These are phyloP conservation scores for Moniliophthora roreri DNA, from an alignment of 1,284 basidiomycete species.

Conservation along the genomic window DNA sequence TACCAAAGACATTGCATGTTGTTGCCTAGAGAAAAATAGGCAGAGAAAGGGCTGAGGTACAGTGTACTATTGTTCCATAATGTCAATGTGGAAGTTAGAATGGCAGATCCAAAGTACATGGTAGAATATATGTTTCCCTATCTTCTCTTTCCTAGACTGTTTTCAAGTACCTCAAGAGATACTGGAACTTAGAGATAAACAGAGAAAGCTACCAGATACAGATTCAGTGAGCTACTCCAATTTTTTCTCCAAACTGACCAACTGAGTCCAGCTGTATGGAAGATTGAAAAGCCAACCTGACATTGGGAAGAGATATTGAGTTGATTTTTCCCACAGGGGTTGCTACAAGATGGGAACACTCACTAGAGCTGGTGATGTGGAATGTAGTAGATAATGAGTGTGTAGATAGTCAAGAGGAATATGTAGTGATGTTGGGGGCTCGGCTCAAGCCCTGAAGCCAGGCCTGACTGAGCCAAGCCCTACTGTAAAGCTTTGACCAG, in stretches of 20 bases:
- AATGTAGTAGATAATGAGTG: too few relatives aligned
- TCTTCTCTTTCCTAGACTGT: too few relatives aligned
- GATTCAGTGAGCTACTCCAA: conserved; percentile 78
- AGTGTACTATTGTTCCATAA: conserved; percentile 77
- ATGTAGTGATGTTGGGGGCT: too few relatives aligned
- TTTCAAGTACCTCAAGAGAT: conserved; percentile 68
- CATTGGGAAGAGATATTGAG: conserved; percentile 69
- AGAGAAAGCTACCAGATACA: conserved; percentile 51
- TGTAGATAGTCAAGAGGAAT: too few relatives aligned
- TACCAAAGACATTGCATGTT: conserved; percentile 68
- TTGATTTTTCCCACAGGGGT: too few relatives aligned
- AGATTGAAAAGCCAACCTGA: conserved; percentile 81
- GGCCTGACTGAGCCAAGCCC: too few relatives aligned
- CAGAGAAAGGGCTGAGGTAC: conserved; percentile 49
- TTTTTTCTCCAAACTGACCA: conserved; percentile 65
- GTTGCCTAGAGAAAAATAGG: conserved; percentile 41
- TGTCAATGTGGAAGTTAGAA: conserved; percentile 47
- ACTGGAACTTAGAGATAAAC: conserved; percentile 49
- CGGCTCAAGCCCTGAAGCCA: too few relatives aligned
- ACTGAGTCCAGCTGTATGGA: conserved; percentile 70
- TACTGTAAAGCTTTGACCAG: too few relatives aligned
- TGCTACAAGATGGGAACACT: too few relatives aligned
- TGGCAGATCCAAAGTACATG: conserved; percentile 39
- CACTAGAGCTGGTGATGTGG: too few relatives aligned
- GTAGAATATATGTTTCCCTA: conserved; percentile 43